Base-by-base conservation (phyloP, 129 eudicot species). In the Lactuca saligna region DNA sequence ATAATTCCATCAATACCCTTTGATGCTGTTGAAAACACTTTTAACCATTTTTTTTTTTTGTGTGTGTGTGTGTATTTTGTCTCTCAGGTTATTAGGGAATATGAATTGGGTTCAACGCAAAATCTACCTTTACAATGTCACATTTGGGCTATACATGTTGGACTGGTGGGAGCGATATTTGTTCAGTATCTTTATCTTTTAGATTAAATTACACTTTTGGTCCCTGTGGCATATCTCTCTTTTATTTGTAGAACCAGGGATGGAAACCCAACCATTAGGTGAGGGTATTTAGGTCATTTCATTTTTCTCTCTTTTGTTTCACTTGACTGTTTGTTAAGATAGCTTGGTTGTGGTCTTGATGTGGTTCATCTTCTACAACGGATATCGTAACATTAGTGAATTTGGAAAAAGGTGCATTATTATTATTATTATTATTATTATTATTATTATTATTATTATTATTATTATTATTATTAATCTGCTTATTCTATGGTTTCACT, bases 141-240 rank as follows among this genome's bases (percentile, higher is more conserved):
- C 96, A 11, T 88, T 86, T 51, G 96, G 97, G 0, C 94, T 91
- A 54, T 88, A 91, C 86, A 91, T 91, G 97, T 54, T 91, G 37
- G 97, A 91, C 65, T 81, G 84, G 80, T 91, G 97, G 97, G 96
- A 91, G 84, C 94, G 97, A 35, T 88, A 70, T 61, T 82, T 91
- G 50, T 88, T 91, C 85, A 91, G 97, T 91, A 88, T 91, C 96
- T 93, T 85, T 72, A 61, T 48, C 57, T 15, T 15, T 10, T 55
- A 71, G 0, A 6, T 3, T 44, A 20, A 63, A 31, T 70, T 57
- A 39, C 44, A 39, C 44, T 39, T 39, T 39, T 39, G 44, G 8
- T 39, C 9, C 8, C 44, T 39, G 9, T 39, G 44, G 8, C 2
- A 5, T 39, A 5, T 39, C 44, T 0, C 1, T 5, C 7, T 39